Conservation (phyloP, 352 stramenopile species). For the Aphanomyces stellatus region DNA sequence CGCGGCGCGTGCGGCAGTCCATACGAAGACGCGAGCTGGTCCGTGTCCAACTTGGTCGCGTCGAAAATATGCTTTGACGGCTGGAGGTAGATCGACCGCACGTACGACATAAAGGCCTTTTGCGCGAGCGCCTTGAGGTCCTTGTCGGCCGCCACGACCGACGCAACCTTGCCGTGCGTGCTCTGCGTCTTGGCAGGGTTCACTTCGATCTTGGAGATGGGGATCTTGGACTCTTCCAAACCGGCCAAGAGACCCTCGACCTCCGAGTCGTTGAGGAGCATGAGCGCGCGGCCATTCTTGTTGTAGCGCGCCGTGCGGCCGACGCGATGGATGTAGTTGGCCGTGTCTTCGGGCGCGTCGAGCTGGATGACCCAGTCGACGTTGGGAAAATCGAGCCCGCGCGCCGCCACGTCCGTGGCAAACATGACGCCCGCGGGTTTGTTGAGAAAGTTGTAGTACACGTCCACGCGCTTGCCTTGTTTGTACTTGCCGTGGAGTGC, state of each 20-base stretch:
- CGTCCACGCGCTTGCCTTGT: slow-evolving; percentile 95
- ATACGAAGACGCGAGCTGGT: slow-evolving; percentile 90
- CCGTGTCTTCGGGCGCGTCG: slow-evolving; percentile 95
- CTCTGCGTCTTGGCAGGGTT: slow-evolving; percentile 95
- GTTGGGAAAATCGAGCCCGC: slow-evolving; percentile 97
- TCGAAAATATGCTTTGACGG: slow-evolving; percentile 93
- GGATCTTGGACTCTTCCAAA: slow-evolving; percentile 90
- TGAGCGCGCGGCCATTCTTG: slow-evolving; percentile 88
- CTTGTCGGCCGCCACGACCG: slow-evolving; percentile 88
- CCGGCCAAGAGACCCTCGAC: slow-evolving; percentile 78
- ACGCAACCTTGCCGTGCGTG: slow-evolving; percentile 88
- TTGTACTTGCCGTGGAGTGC: slow-evolving; percentile 99
- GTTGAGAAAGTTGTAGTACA: slow-evolving; percentile 99
- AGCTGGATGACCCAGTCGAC: slow-evolving; percentile 99
- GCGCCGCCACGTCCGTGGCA: slow-evolving; percentile 96
- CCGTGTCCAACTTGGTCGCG: slow-evolving; percentile 81
- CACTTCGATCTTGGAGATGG: slow-evolving; percentile 94
- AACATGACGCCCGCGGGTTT: slow-evolving; percentile 92
- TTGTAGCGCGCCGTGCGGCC: slow-evolving; percentile 91
- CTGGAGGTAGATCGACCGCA: slow-evolving; percentile 95
- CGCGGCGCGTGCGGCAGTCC: slow-evolving; percentile 90
- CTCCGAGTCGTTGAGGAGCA: slow-evolving; percentile 90
- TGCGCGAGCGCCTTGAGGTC: slow-evolving; percentile 93
- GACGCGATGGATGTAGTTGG: slow-evolving; percentile 98
- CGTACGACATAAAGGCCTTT: slow-evolving; percentile 98